Evolutionary conservation across 768 basidiomycete species (phyloP).

Genomic region (Dictyophora rubrovolvata): DNA sequence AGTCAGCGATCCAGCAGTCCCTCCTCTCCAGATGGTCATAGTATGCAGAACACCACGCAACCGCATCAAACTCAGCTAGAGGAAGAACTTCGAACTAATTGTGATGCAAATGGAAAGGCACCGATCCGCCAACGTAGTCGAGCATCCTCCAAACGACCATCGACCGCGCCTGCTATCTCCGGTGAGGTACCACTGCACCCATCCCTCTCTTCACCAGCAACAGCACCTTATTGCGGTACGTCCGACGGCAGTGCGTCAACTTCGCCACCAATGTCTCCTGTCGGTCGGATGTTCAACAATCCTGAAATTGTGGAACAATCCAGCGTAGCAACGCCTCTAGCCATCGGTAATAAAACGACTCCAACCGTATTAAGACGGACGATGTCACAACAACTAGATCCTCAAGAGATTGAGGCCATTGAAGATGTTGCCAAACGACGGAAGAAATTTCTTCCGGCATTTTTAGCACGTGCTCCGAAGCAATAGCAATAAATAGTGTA

Average conservation of each 20-base stretch:
- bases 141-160: slow-evolving; percentile 25
- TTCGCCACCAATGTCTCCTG: neutral
- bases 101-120: neutral
- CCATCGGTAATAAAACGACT: neutral
- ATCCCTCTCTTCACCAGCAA: slow-evolving; percentile 9
- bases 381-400: slow-evolving; percentile 6
- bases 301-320: neutral
- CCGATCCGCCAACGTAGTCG: neutral
- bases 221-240: neutral
- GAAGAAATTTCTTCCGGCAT: slow-evolving; percentile 1
- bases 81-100: neutral
- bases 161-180: slow-evolving; percentile 34
- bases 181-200: slow-evolving; percentile 13
- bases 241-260: neutral
- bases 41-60: neutral
- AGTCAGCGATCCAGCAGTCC: neutral
- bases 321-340: neutral
- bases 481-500: neutral
- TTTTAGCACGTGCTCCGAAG: slow-evolving; percentile 5
- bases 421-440: slow-evolving; percentile 5
- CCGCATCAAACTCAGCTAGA: neutral
- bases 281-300: neutral
- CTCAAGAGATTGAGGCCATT: slow-evolving; percentile 3
- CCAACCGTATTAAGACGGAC: neutral
- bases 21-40: neutral